Conservation (phyloP, 2,329 filamentous ascomycete species). For the Cadophora sp. region DNA sequence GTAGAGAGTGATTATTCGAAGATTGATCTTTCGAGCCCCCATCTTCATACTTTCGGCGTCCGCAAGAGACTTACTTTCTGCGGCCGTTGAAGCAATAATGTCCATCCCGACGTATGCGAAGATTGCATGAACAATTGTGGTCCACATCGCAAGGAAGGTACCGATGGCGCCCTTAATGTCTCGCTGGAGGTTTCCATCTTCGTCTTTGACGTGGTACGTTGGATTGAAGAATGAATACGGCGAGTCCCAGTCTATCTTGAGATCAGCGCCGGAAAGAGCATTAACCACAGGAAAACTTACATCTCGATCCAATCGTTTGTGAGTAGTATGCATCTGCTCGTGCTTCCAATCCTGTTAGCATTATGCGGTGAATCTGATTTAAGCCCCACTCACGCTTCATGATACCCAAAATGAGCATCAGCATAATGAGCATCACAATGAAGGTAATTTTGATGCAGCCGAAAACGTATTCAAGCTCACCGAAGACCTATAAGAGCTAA, state of each 20-base stretch:
- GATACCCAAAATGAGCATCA: constrained; percentile 49
- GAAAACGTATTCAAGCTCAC: constrained; percentile 49
- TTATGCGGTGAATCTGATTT: background rate
- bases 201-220: constrained; percentile 44
- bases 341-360: constrained; percentile 38
- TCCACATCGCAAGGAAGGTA: constrained; percentile 49
- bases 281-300: constrained; percentile 36
- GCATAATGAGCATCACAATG: constrained; percentile 46
- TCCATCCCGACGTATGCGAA: constrained; percentile 50
- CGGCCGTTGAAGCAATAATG: constrained; percentile 48
- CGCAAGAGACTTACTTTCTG: constrained; percentile 46
- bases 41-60: constrained; percentile 50
- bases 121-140: constrained; percentile 47
- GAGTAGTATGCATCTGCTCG: constrained; percentile 47
- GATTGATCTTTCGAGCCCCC: constrained; percentile 48
- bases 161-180: constrained; percentile 46
- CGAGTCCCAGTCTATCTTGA: constrained; percentile 43
- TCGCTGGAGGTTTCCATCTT: constrained; percentile 40
- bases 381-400: constrained; percentile 44
- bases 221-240: constrained; percentile 50
- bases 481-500: constrained; percentile 36
- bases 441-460: constrained; percentile 48
- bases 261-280: background rate
- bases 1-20: constrained; percentile 46
- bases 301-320: constrained; percentile 45